phyloP scores from a whole-genome alignment of 108 stramenopile genomes.

The Cyclotella choctawhatcheeana region DNA sequence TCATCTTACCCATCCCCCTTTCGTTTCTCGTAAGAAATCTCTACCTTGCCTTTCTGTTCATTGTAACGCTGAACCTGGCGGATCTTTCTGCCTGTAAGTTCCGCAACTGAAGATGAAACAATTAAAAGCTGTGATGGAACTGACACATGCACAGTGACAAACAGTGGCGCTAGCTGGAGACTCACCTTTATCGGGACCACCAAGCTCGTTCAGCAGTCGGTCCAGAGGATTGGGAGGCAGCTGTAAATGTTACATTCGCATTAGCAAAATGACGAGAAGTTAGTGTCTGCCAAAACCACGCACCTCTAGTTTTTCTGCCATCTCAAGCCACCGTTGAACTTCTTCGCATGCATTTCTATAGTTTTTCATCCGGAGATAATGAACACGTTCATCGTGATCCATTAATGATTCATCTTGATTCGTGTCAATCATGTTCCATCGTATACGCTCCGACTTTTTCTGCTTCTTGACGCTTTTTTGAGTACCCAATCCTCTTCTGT shows the following conservation, averaged over 20 bases:
- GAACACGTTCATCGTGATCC: slow-evolving; percentile 2
- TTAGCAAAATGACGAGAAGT: too few relatives aligned
- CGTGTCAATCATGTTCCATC: slow-evolving; percentile 37
- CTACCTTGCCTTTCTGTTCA: slow-evolving; percentile 15
- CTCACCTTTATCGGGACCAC: slow-evolving; percentile 47
- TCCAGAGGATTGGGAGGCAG: slow-evolving; percentile 79
- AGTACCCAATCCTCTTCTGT: too few relatives aligned
- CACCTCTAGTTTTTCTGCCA: too few relatives aligned
- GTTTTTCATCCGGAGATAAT: slow-evolving; percentile 21
- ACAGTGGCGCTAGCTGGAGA: too few relatives aligned
- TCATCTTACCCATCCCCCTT: slow-evolving; percentile 39
- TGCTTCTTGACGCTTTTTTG: neutral
- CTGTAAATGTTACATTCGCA: slow-evolving; percentile 41
- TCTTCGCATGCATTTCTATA: slow-evolving; percentile 33
- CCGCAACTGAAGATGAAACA: too few relatives aligned
- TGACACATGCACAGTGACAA: too few relatives aligned
- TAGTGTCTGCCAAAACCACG: too few relatives aligned
- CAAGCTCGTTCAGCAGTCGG: slow-evolving; percentile 71
- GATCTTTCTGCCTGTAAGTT: slow-evolving; percentile 81
- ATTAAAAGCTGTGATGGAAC: too few relatives aligned
- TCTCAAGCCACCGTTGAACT: slow-evolving; percentile 25
- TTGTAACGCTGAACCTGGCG: slow-evolving; percentile 38
- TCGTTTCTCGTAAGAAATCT: slow-evolving; percentile 47
- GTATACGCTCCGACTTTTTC: slow-evolving; percentile 18
- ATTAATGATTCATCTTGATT: slow-evolving; percentile 8